Conservation (phyloP, 192 early-diverging fungal species). For the Coemansia sp. region DNA sequence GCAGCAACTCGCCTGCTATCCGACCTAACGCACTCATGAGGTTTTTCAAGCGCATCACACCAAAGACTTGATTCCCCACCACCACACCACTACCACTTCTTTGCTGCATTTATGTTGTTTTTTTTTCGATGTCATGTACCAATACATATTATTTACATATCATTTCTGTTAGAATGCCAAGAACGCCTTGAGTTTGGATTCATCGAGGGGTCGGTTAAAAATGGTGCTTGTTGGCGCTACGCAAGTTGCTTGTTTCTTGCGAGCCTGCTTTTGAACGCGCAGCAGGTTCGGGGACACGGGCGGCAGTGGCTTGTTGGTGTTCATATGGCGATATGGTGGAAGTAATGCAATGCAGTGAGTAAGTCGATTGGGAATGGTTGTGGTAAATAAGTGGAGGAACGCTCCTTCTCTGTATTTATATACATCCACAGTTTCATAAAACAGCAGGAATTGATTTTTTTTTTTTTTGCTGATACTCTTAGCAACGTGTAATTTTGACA, state of each 20-base stretch:
- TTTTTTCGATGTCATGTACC: no score
- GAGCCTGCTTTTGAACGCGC: not conserved
- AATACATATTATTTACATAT: not conserved
- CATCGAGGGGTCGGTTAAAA: not conserved
- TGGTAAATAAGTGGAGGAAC: not conserved
- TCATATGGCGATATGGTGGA: no score
- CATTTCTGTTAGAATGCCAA: not conserved
- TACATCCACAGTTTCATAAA: no score
- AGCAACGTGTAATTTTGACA: not conserved
- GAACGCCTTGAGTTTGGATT: conserved; percentile 6
- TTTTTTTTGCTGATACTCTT: no score
- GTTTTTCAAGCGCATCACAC: conserved; percentile 47
- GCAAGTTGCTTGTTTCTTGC: no score
- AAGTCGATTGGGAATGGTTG: not conserved
- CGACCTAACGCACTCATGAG: conserved; percentile 49
- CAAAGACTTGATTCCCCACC: conserved; percentile 35
- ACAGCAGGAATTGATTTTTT: no score
- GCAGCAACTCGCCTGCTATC: conserved; percentile 10
- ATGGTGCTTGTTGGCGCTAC: not conserved
- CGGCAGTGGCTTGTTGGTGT: conserved; percentile 14
- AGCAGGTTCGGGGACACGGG: not conserved
- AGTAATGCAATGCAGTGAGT: not conserved
- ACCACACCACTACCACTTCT: no score
- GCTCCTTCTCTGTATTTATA: not conserved
- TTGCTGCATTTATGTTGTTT: no score